Percentiles rank a stretch among this genome's conserved stretches.
Conservation (phyloP, 805 yeast species). For the Yarrowia divulgata region DNA sequence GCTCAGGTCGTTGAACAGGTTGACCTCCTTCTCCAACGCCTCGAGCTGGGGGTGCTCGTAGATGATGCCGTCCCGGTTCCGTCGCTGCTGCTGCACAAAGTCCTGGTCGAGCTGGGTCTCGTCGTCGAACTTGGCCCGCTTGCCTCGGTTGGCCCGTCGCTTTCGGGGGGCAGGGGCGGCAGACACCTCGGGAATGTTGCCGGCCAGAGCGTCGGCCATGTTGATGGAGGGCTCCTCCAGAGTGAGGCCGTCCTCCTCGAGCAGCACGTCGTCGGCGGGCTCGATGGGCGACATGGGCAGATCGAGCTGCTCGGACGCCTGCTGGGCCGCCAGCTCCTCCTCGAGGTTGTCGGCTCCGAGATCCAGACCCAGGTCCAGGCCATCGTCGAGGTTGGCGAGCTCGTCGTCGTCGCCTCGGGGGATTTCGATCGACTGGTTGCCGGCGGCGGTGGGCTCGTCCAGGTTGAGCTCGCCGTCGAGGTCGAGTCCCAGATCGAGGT, state of each 20-base stretch:
- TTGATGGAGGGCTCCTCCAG: slow-evolving; percentile 32
- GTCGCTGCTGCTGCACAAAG: slow-evolving; percentile 34
- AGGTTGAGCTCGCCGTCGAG: slow-evolving; percentile 25
- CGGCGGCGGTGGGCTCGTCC: slow-evolving; percentile 35
- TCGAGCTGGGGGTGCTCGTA: slow-evolving; percentile 22
- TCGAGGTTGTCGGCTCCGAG: slow-evolving; percentile 57
- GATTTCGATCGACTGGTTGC: slow-evolving; percentile 70
- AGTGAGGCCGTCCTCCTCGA: slow-evolving; percentile 26
- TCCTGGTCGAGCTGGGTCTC: slow-evolving; percentile 38
- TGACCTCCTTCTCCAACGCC: slow-evolving; percentile 8
- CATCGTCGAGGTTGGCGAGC: slow-evolving; percentile 49
- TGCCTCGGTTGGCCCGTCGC: slow-evolving; percentile 25
- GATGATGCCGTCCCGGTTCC: slow-evolving; percentile 28
- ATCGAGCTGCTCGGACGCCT: slow-evolving; percentile 25
- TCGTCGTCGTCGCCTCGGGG: slow-evolving; percentile 59
- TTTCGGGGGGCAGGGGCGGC: background rate
- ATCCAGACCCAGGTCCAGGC: slow-evolving; percentile 56
- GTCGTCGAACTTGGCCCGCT: slow-evolving; percentile 38
- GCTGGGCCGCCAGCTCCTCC: slow-evolving; percentile 48
- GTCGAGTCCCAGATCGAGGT: slow-evolving; percentile 43
- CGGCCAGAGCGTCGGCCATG: slow-evolving; percentile 36
- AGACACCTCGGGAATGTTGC: slow-evolving; percentile 27
- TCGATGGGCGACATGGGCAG: slow-evolving; percentile 38
- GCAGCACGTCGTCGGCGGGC: slow-evolving; percentile 25
- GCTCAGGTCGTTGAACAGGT: slow-evolving; percentile 3